Evolutionary conservation across 768 basidiomycete species (phyloP).

Genomic region (Pleurotus giganteus): DNA sequence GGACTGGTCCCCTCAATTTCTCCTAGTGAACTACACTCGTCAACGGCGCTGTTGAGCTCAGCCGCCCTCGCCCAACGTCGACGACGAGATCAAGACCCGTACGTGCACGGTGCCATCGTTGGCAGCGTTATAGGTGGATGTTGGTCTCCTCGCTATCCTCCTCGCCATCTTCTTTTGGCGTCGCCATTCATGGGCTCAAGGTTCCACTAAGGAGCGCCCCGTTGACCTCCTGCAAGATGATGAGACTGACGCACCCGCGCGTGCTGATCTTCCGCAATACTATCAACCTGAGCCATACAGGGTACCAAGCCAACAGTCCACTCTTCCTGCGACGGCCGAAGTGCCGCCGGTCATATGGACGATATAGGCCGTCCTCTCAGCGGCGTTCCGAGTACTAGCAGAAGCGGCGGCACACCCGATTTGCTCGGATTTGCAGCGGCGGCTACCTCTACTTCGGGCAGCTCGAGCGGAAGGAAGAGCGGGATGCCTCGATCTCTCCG

Average conservation of each 20-base stretch:
- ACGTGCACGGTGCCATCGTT: constrained; percentile 51
- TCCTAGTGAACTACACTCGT: too few relatives aligned
- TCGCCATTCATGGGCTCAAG: constrained; percentile 38
- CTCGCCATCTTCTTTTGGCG: constrained; percentile 48
- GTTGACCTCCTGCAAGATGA: constrained; percentile 69
- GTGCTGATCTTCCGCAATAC: constrained; percentile 62
- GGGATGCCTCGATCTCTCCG: constrained; percentile 44
- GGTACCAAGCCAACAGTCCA: constrained; percentile 60
- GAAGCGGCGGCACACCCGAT: constrained; percentile 51
- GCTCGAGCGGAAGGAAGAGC: constrained; percentile 39
- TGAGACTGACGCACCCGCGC: constrained; percentile 38
- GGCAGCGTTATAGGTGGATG: constrained; percentile 59
- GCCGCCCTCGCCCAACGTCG: too few relatives aligned
- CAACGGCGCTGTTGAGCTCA: too few relatives aligned
- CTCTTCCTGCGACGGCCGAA: constrained; percentile 31
- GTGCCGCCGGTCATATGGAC: constrained; percentile 23
- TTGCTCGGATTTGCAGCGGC: constrained; percentile 17
- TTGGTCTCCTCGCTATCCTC: constrained; percentile 37
- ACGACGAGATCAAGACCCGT: too few relatives aligned
- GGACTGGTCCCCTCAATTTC: too few relatives aligned
- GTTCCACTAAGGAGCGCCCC: constrained; percentile 51
- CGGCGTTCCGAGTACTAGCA: constrained; percentile 36
- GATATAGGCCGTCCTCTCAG: constrained; percentile 33
- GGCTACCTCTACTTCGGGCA: constrained; percentile 24
- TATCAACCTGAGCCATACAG: constrained; percentile 78